Base-by-base conservation (phyloP, 495 filamentous ascomycete genomes). In the Penicillium lagena region DNA sequence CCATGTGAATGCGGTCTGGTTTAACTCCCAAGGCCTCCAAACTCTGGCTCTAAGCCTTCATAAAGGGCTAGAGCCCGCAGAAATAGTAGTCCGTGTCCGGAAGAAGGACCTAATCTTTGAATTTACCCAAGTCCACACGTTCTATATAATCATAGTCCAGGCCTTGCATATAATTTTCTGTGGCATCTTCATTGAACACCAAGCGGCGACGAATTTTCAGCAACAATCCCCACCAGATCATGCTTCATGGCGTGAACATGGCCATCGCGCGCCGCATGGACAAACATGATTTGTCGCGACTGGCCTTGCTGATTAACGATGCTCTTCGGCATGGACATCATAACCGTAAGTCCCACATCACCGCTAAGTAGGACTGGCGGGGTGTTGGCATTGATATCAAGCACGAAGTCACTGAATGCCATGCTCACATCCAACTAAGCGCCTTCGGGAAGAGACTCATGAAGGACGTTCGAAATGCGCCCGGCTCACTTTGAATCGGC, bases 21-120 rank as follows among this genome's bases (percentile, higher is more conserved):
- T 49, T 51, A 0, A 87, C 82, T 0, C 83, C 82, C 37, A 55
- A 52, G 0, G 46, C 63, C 36, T 69, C 53, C 46, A 89, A 65
- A 34, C 58, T 60, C 9, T 56, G 47, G 46, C 76, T 54, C 27
- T 75, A 67, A 14, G 76, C 75, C 4, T 65, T 58, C 85, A 87
- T 90, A 67, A 88, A 89, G 7, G 49, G 41, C 33, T 68, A 70
- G 0, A 85, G 84, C 1, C 84, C 86, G 44, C 86, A 90, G 47
- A 85, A 62, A 57, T 76, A 88, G 58, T 87, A 89, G 50, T 80
- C 63, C 1, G 85, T 4, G 15, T 72, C 29, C 53, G 59, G 7
- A 63, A 22, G 51, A 8, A 82, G 54, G 56, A 75, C 79, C 29
- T 87, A 59, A 17, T 76, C 67, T 27, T 70, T 58, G 11, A 87